Evolutionary conservation across 768 basidiomycete species (phyloP).

Genomic region (Gymnopilus dilepis): DNA sequence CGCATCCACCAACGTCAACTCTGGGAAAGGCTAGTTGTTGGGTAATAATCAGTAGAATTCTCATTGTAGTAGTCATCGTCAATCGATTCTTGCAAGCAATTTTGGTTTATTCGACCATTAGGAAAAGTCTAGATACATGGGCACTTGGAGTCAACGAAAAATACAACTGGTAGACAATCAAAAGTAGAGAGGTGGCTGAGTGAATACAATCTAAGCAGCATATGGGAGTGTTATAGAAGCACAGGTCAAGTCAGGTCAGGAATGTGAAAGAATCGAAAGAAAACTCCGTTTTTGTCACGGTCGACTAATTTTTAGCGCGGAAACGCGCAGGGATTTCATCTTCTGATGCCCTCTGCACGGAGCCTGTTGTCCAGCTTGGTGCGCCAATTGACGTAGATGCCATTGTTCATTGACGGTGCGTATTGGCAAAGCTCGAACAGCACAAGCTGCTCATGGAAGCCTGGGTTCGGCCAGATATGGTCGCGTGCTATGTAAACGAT

Average conservation of each 20-base stretch:
- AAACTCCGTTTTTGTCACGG: neutral
- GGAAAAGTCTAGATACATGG: neutral
- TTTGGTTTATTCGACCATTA: neutral
- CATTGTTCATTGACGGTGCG: constrained; percentile 59
- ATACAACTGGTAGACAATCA: neutral
- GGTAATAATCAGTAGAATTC: too few species aligned
- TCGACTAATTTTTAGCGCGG: constrained; percentile 1
- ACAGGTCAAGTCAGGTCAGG: too few species aligned
- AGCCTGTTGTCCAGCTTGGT: constrained; percentile 56
- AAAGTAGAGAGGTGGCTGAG: neutral
- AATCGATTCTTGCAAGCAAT: neutral
- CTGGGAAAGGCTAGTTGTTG: too few species aligned
- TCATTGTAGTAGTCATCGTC: too few species aligned
- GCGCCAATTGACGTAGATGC: constrained; percentile 73
- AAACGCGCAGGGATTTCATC: constrained; percentile 19
- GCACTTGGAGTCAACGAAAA: neutral
- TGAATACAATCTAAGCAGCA: neutral
- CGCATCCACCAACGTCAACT: too few species aligned
- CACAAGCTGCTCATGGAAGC: constrained; percentile 80
- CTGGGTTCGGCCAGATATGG: constrained; percentile 81
- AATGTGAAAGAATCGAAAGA: neutral
- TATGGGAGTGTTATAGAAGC: neutral
- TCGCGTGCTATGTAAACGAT: constrained; percentile 57
- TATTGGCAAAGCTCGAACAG: constrained; percentile 78
- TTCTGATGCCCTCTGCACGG: constrained; percentile 43